Base-by-base conservation (phyloP, 352 stramenopile genomes). In the Thraustochytrium striatum region DNA sequence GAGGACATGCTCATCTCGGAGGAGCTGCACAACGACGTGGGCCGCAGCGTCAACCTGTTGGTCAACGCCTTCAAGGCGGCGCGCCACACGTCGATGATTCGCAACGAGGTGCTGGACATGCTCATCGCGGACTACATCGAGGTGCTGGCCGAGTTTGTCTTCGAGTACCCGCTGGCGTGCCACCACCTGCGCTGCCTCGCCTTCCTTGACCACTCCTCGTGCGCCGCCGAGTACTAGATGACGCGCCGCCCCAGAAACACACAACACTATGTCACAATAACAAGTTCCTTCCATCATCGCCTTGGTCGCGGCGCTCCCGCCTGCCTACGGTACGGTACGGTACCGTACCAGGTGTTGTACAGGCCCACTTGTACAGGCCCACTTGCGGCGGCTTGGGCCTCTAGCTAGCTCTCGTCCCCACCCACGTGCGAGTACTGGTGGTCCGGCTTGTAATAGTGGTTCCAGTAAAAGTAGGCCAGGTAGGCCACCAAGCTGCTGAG, bases 381-480 rank as follows among this genome's bases (percentile, higher is more conserved):
- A n/a, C n/a, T n/a, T n/a, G n/a, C n/a, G n/a, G n/a, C n/a, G n/a
- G n/a, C n/a, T n/a, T n/a, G n/a, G n/a, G n/a, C n/a, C n/a, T n/a
- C n/a, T n/a, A n/a, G n/a, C n/a, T n/a, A n/a, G n/a, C n/a, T n/a
- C n/a, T n/a, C n/a, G n/a, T n/a, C n/a, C n/a, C n/a, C n/a, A n/a
- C n/a, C n/a, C n/a, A n/a, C n/a, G n/a, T 47, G 39, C 39, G 39
- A 13, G 5, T 47, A 13, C 39, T 47, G 39, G 5, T 5, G 13
- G 39, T 47, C 5, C 13, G 5, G 39, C 5, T 70, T 38, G 21
- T 70, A 5, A 16, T 55, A n/a, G 7, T 38, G 59, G 41, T 39
- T 79, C 69, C 16, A 73, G 32, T 41, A 69, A 5, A 50, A 79
- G 47, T 79, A 79, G 25, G 30, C 55, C 28, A 79, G n/a, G 55